phyloP scores from a whole-genome alignment of 192 early-diverging fungal genomes.

The Gonapodya sp. region DNA sequence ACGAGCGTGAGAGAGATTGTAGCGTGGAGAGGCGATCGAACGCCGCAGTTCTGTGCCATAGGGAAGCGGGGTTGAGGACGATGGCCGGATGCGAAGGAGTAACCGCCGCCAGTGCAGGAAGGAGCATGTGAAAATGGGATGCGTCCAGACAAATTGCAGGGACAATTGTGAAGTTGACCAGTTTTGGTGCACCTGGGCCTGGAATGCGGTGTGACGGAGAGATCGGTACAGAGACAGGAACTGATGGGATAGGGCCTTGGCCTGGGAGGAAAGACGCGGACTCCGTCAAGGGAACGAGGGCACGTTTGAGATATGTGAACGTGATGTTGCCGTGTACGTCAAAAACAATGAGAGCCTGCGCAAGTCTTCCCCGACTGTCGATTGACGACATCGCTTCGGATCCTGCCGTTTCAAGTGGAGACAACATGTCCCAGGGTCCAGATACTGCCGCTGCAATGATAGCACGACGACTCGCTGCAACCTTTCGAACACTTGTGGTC shows the following conservation, averaged over 20 bases:
- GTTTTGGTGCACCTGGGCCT: background rate
- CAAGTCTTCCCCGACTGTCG: background rate
- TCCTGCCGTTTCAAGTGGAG: background rate
- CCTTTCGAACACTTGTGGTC: background rate
- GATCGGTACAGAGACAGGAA: background rate
- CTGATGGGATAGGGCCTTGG: background rate
- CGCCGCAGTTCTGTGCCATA: background rate
- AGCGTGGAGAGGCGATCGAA: background rate
- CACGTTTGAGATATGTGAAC: background rate
- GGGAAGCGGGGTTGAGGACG: background rate
- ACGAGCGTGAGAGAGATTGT: background rate
- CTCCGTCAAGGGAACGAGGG: background rate
- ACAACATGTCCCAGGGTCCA: background rate
- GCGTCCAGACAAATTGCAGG: background rate
- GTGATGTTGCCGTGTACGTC: background rate
- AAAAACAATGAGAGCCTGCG: background rate
- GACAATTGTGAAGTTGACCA: background rate
- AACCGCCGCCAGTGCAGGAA: background rate
- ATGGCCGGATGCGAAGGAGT: background rate
- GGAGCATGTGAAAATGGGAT: background rate
- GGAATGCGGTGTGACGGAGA: background rate
- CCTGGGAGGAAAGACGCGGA: background rate
- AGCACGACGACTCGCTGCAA: background rate
- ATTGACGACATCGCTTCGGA: background rate
- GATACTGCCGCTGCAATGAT: background rate